These are phyloP conservation scores for Penicillium sp. DNA, from an alignment of 2,329 filamentous ascomycete species.

Conservation along the genomic window DNA sequence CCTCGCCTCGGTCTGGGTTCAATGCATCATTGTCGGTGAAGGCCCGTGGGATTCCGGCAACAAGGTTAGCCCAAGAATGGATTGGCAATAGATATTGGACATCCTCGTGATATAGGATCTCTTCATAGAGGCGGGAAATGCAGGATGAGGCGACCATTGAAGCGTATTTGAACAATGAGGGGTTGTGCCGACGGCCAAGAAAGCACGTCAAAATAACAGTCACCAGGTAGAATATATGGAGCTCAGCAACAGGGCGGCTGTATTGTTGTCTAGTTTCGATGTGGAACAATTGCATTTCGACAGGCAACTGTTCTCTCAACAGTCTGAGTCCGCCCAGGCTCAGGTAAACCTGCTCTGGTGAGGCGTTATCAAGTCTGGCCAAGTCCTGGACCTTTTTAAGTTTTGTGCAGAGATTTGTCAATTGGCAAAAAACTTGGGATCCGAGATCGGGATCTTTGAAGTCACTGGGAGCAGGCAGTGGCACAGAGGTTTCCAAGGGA, in stretches of 20 bases:
- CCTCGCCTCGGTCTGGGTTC: slow-evolving; percentile 1
- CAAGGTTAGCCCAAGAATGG: slow-evolving; percentile 10
- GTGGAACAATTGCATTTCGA: slow-evolving; percentile 5
- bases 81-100: slow-evolving; percentile 5
- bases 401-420: not conserved
- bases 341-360: not conserved
- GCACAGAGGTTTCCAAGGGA: slow-evolving; percentile 5
- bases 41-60: slow-evolving; percentile 11
- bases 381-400: not conserved
- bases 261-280: not conserved
- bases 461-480: not conserved
- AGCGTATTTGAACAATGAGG: slow-evolving; percentile 7
- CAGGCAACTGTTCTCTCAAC: slow-evolving; percentile 4
- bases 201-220: slow-evolving; percentile 11
- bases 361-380: not conserved
- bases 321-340: not conserved
- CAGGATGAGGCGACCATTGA: slow-evolving; percentile 12
- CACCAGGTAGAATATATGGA: slow-evolving; percentile 12
- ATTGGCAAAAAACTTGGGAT: slow-evolving; percentile 1
- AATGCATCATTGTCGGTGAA: slow-evolving; percentile 8
- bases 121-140: slow-evolving; percentile 10
- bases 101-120: slow-evolving; percentile 10
- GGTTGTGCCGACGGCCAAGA: slow-evolving; percentile 9
- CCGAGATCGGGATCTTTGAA: slow-evolving; percentile 3
- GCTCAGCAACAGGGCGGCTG: slow-evolving; percentile 1